These are phyloP conservation scores for Rhodotorula sp. DNA, from an alignment of 1,284 basidiomycete genomes.

Conservation along the genomic window DNA sequence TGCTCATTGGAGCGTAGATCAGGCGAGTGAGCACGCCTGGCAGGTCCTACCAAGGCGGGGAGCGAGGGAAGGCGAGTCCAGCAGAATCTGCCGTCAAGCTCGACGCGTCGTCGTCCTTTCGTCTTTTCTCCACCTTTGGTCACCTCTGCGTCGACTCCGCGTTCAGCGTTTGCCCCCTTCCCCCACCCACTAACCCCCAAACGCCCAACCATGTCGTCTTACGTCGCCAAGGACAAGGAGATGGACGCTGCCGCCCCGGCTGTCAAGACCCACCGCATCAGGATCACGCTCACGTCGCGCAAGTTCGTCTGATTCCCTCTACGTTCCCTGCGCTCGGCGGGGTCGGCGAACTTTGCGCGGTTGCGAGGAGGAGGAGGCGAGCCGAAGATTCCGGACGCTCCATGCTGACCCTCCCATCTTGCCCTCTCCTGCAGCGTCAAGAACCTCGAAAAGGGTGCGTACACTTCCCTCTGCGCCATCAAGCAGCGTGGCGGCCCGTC, in stretches of 20 bases:
- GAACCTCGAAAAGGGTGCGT: slow-evolving; percentile 96
- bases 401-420: background rate
- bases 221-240: slow-evolving; percentile 80
- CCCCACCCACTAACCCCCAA: background rate
- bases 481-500: no score
- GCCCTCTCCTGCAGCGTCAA: slow-evolving; percentile 59
- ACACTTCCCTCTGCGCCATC: slow-evolving; percentile 29
- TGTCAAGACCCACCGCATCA: slow-evolving; percentile 98
- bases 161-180: slow-evolving; percentile 6
- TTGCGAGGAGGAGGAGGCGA: no score
- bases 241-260: slow-evolving; percentile 86
- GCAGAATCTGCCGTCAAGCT: background rate
- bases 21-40: no score
- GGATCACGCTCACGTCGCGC: slow-evolving; percentile 97
- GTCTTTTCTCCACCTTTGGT: slow-evolving; percentile 8
- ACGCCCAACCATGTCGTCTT: slow-evolving; percentile 18
- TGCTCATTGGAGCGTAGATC: no score
- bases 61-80: no score
- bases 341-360: no score
- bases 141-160: slow-evolving; percentile 4
- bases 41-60: no score
- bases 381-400: slow-evolving; percentile 20
- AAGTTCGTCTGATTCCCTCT: slow-evolving; percentile 54
- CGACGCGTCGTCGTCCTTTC: background rate
- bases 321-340: no score